Evolutionary conservation across 352 stramenopile species (phyloP).

Genomic region (Phytophthora lateralis): DNA sequence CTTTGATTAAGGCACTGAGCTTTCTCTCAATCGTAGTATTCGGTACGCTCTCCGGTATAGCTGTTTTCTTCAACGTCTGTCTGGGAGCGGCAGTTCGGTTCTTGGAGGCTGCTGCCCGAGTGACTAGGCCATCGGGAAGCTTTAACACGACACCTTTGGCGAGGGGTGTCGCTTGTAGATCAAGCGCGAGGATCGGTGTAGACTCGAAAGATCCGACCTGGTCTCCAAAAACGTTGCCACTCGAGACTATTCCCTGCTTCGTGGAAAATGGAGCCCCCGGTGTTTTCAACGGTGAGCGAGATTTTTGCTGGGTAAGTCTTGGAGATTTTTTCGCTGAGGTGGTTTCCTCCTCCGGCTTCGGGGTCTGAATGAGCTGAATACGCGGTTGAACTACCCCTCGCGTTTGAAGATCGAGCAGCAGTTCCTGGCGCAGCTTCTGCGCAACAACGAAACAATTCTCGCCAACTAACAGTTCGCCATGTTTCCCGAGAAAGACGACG

Average conservation of each 20-base stretch:
- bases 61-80: not conserved
- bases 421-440: conserved; percentile 46
- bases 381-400: conserved; percentile 45
- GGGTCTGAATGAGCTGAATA: conserved; percentile 33
- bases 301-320: conserved; percentile 1
- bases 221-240: conserved; percentile 35
- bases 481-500: conserved; percentile 43
- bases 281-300: conserved; percentile 1
- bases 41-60: conserved; percentile 14
- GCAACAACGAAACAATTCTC: conserved; percentile 60
- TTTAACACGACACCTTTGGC: conserved; percentile 55
- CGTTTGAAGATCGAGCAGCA: conserved; percentile 44
- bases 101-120: not conserved
- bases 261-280: not conserved
- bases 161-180: conserved; percentile 48
- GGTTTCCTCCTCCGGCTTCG: conserved; percentile 8
- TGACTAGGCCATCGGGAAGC: conserved; percentile 1
- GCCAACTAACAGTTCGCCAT: conserved; percentile 52
- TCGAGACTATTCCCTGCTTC: not conserved
- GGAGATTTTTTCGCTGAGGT: conserved; percentile 1
- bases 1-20: conserved; percentile 5
- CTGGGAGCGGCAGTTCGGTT: not conserved
- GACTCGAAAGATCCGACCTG: conserved; percentile 43
- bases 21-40: conserved; percentile 14
- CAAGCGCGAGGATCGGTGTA: conserved; percentile 46